Conservation (phyloP, 345 rosid genomes). For the Dovyalis caffra region DNA sequence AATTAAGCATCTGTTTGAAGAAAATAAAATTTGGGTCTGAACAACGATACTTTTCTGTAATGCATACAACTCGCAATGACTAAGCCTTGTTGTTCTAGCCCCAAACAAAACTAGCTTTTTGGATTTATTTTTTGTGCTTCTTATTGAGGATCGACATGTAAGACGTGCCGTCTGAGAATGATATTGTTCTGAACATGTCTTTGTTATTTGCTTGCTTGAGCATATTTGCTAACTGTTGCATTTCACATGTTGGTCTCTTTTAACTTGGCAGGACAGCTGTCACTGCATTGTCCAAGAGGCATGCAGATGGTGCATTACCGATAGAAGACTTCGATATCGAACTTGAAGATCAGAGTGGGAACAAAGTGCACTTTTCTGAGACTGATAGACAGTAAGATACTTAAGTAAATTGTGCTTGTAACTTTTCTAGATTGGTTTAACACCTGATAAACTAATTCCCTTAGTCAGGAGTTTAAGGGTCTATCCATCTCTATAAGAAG, state of each 20-base stretch:
- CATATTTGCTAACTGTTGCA: neutral
- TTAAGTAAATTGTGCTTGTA: neutral
- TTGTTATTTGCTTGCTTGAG: neutral
- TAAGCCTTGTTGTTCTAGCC: neutral
- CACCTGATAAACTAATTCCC: neutral
- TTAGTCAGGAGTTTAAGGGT: neutral
- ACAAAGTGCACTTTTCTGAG: constrained; percentile 62
- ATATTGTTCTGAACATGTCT: neutral
- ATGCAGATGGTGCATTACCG: constrained; percentile 75
- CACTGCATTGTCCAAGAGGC: constrained; percentile 68
- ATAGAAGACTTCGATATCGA: constrained; percentile 69
- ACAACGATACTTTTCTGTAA: neutral
- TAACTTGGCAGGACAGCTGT: constrained; percentile 68
- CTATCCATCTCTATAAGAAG: neutral
- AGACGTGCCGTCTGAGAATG: neutral
- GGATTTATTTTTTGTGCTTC: neutral
- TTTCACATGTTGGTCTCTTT: constrained; percentile 6
- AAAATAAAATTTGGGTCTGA: neutral
- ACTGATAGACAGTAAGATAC: constrained; percentile 68
- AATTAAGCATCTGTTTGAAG: neutral
- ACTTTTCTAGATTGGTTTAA: neutral
- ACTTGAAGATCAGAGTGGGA: constrained; percentile 84
- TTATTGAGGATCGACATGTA: neutral
- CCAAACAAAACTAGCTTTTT: neutral
- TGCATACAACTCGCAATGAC: neutral